Base-by-base conservation (phyloP, 495 filamentous ascomycete genomes). In the Rhypophila decipiens region DNA sequence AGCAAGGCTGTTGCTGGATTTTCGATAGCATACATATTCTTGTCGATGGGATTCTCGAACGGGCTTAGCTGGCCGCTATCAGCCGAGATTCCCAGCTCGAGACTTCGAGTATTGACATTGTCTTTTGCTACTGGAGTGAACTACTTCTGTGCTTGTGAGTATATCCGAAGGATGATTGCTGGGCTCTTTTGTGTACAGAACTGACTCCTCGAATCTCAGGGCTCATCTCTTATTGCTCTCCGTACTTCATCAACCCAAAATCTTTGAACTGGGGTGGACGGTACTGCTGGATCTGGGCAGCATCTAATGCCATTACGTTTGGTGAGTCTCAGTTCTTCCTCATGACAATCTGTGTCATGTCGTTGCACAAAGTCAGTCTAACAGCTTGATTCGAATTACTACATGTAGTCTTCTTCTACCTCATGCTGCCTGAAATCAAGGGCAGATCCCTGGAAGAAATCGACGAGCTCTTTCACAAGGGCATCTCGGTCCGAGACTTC, bases 341-440 rank as follows among this genome's bases (percentile, higher is more conserved):
- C n/a, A n/a, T n/a, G n/a, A 4, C 3, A 38, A 35, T 35, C 31
- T 5, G 3, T 35, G 12, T 35, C 5, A 12, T 5, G 2, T 35
- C n/a, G 5, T 17, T n/a, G 13, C 19, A 37, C 5, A 15, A 17
- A 5, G n/a, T 4, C 19, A 15, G 35, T 13, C 29, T 8, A 7
- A 13, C 7, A 33, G 13, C 29, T 33, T 12, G 19, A 12, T 17
- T 37, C 35, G 13, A 8, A 7, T 33, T 33, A 7, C 13, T 33
- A 7, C 52, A 8, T 70, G 58, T 5, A 12, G 33, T 42, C 10
- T 76, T 70, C 59, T 57, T 77, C 13, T 77, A 59, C 49, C 66
- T 75, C 50, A 73, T 65, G 55, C 57, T 78, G 22, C 76, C 75
- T 2, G 75, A 79, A 54, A 69, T 73, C 48, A 75, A 76, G 49